Base-by-base conservation (phyloP, 306 rosid species). In the Lablab purpureus region DNA sequence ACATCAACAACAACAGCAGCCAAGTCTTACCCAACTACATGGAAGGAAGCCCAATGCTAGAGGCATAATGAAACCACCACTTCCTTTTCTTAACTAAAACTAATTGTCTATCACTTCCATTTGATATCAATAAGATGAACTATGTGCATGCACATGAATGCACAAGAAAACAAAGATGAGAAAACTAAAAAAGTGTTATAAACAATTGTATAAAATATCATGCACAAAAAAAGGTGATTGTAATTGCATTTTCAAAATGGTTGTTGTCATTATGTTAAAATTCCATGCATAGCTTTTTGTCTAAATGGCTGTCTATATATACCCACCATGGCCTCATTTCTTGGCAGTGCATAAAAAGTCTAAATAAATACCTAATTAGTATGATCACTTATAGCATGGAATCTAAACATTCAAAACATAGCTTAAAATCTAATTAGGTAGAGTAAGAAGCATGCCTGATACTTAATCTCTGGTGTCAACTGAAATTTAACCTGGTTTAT, bases 381-480 rank as follows among this genome's bases (percentile, higher is more conserved):
- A 73, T 73, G 51, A 64, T 18, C 30, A 56, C 52, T 28, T 34
- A 54, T 36, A 22, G 37, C 62, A 79, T 41, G 27, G 25, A 81
- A 45, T 63, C 21, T 49, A 66, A 27, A 46, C 23, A 76, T 62
- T 63, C 45, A 56, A 51, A 22, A 74, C 55, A 65, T 40, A 37
- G 21, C 60, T 22, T 18, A 18, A 82, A 72, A 80, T 62, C 22
- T 56, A 77, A 59, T 69, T 19, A 71, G 75, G 28, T 21, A 68
- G 65, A 78, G 82, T 28, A 49, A 70, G 78, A 77, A 67, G 12
- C 87, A 70, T 89, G 84, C 97, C 97, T 94, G 97, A 87, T 94
- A 87, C 81, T 92, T 91, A 83, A 91, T 94, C 90, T 94, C 98
- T 11, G 96, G 97, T 54, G 98, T 94, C 87, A 94, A 86, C 78